These are phyloP conservation scores for Bathelium albidoporum DNA, from an alignment of 495 filamentous ascomycete genomes.

Conservation along the genomic window DNA sequence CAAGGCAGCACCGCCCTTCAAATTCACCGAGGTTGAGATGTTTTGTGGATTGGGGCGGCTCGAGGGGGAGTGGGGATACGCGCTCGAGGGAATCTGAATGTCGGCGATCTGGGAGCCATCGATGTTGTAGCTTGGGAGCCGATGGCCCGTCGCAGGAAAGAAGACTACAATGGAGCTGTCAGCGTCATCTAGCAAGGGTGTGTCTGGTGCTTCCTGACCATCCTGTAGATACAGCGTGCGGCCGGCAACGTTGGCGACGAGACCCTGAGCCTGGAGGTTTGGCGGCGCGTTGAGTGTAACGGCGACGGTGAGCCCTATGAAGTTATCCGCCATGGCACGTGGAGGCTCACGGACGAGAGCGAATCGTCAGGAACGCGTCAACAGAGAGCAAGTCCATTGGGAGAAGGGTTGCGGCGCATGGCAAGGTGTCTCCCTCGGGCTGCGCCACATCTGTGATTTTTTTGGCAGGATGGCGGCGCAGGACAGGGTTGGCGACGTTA, in stretches of 20 bases:
- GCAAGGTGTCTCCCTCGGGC: neutral
- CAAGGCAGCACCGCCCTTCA: slow-evolving; percentile 1
- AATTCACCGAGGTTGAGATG: slow-evolving; percentile 5
- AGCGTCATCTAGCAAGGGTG: slow-evolving; percentile 1
- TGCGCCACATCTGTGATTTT: neutral
- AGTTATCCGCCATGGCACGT: slow-evolving; percentile 51
- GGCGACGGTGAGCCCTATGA: slow-evolving; percentile 69
- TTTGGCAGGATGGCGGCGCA: neutral
- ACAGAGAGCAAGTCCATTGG: neutral
- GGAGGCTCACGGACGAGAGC: neutral
- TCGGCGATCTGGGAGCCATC: slow-evolving; percentile 49
- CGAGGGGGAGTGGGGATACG: neutral
- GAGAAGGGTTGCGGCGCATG: neutral
- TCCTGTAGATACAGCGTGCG: slow-evolving; percentile 64
- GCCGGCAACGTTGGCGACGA: slow-evolving; percentile 60
- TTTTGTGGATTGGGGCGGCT: neutral
- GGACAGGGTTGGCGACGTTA: neutral
- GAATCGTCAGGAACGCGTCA: neutral
- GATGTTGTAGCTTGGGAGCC: slow-evolving; percentile 39
- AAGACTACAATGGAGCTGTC: slow-evolving; percentile 12
- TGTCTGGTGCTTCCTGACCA: slow-evolving; percentile 61
- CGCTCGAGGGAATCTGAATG: slow-evolving; percentile 35
- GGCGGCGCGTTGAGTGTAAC: slow-evolving; percentile 62
- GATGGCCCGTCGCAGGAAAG: slow-evolving; percentile 41
- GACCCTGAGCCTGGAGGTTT: slow-evolving; percentile 56